Evolutionary conservation across 2,329 filamentous ascomycete species (phyloP).

Genomic region (Fusarium siculi): DNA sequence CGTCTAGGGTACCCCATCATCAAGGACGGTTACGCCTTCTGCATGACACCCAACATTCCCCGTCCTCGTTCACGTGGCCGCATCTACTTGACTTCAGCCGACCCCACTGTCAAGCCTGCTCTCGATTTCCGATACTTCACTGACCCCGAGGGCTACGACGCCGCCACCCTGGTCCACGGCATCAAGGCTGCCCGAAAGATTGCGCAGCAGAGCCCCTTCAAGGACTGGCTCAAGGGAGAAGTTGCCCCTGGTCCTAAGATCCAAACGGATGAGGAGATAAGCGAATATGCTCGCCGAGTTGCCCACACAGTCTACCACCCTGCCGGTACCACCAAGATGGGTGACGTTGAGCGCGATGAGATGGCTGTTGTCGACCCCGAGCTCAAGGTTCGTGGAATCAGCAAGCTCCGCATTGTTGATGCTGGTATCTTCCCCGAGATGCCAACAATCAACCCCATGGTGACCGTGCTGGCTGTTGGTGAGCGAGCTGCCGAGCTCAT

Average conservation of each 20-base stretch:
- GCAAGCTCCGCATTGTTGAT: conserved; percentile 82
- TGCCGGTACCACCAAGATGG: conserved; percentile 91
- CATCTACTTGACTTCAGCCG: conserved; percentile 79
- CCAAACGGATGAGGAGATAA: conserved; percentile 81
- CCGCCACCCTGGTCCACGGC: conserved; percentile 81
- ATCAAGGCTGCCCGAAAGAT: conserved; percentile 81
- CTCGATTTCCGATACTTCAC: conserved; percentile 93
- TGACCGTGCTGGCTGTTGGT: conserved; percentile 85
- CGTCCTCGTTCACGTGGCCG: conserved; percentile 81
- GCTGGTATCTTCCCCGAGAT: conserved; percentile 91
- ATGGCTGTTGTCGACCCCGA: conserved; percentile 83
- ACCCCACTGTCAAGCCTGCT: conserved; percentile 81
- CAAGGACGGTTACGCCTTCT: conserved; percentile 82
- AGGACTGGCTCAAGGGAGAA: conserved; percentile 84
- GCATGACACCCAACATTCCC: conserved; percentile 93
- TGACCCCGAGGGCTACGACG: conserved; percentile 85
- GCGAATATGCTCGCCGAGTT: conserved; percentile 81
- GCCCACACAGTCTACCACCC: conserved; percentile 94
- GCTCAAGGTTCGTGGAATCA: conserved; percentile 77
- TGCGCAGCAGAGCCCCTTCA: conserved; percentile 80
- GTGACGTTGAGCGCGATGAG: conserved; percentile 73
- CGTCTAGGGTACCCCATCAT: conserved; percentile 76
- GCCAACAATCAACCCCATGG: conserved; percentile 88
- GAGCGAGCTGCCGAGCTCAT: conserved; percentile 89
- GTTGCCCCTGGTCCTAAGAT: conserved; percentile 79